Conservation (phyloP, 139 green algal genomes). For the Closterium sp. region DNA sequence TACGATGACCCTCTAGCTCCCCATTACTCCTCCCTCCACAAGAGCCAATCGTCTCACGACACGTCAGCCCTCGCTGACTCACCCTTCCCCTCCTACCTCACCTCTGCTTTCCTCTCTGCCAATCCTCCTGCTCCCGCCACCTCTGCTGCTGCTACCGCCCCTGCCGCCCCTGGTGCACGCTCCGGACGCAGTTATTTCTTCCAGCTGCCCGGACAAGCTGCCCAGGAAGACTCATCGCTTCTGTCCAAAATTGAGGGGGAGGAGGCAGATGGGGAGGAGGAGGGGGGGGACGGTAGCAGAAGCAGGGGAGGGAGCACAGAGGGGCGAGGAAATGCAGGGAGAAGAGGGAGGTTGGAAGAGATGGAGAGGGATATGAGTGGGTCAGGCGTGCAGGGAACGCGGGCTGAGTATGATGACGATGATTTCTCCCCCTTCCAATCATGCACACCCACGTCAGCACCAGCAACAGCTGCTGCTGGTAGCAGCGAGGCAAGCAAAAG, state of each 20-base stretch:
- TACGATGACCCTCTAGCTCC: neutral
- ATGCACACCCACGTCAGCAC: neutral
- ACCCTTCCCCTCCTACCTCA: neutral
- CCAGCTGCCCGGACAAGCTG: neutral
- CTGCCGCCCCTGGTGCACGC: neutral
- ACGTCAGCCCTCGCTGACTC: neutral
- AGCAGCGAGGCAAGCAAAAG: too few relatives aligned
- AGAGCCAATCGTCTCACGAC: neutral
- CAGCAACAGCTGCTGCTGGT: neutral
- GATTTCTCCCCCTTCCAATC: neutral
- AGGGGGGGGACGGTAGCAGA: neutral
- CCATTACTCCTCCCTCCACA: neutral
- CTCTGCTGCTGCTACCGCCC: neutral
- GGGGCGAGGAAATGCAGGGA: neutral
- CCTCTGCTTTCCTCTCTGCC: neutral
- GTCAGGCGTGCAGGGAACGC: neutral
- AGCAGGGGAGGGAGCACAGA: neutral
- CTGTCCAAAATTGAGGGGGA: neutral
- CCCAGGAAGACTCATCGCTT: neutral
- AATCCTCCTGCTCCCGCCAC: neutral
- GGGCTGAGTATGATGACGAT: neutral
- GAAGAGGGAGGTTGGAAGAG: neutral
- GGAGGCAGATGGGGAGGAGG: neutral
- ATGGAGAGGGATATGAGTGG: neutral
- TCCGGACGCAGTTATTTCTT: neutral